Evolutionary conservation across 345 rosid genomes (phyloP), one percentile per base, ranked within the genome.

Genomic region (Draba incana): DNA sequence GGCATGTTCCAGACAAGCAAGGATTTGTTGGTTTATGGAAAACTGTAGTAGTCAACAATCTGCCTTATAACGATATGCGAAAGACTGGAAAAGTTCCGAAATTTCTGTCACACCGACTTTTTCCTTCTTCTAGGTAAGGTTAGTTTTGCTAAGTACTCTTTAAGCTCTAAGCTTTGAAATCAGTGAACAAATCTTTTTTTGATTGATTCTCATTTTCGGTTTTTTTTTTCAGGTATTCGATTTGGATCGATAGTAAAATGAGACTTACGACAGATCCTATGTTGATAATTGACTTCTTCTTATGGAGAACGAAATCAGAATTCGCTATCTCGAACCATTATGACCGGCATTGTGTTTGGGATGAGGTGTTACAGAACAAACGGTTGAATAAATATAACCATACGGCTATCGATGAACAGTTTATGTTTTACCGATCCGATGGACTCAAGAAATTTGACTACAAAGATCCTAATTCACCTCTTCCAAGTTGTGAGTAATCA

Each of bases 241-340:
- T 91, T 70, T 94, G 99, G 99, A 69, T 94, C 51, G 97, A 94
- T 62, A 89, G 97, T 80, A 94, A 94, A 82, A 78, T 89, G 92
- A 85, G 97, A 64, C 97, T 94, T 49, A 72, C 74, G 48, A 72
- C 84, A 57, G 97, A 94, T 75, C 99, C 96, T 15, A 79, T 91
- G 82, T 67, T 84, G 60, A 82, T 94, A 27, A 79, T 94, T 50
- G 97, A 94, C 76, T 78, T 78, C 87, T 86, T 93, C 76, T 77
- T 90, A 66, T 93, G 97, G 98, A 80, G 89, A 78, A 78, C 76
- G 28, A 84, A 69, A 62, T 84, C 97, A 70, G 96, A 91, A 75
- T 91, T 82, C 62, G 99, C 95, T 74, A 94, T 94, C 75, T 94
- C 99, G n/a, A 91, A 84, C 64, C 97, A 94, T 74, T 94, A 94